Base-by-base conservation (phyloP, 2,329 filamentous ascomycete species). In the Ophiostoma himal-ulmi region DNA sequence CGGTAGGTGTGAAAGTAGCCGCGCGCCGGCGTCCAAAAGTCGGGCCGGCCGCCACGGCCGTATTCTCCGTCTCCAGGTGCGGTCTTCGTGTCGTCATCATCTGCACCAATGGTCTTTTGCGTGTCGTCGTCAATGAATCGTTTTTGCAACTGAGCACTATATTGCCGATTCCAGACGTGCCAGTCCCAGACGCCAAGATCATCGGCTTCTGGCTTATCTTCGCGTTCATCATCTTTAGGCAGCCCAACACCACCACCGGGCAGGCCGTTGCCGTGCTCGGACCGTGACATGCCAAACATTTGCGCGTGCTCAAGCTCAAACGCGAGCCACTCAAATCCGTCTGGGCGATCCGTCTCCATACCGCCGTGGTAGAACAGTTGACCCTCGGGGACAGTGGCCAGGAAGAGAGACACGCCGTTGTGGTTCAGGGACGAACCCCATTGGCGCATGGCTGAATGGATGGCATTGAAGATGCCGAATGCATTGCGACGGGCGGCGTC, bases 231-330 rank as follows among this genome's bases (percentile, higher is more conserved):
- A 26, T 57, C 52, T 26, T 22, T 57, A 22, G 52, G 52, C n/a
- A 10, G 52, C 48, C 48, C 48, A 6, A 11, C 26, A 8, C 26
- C 60, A 13, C 30, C 60, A 10, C 20, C 22, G n/a, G 52, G 52
- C 52, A 20, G 26, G 4, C 26, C 54, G 13, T 22, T 5, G 4
- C n/a, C 7, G 7, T 11, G 17, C 8, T 22, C 62, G 8, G 62
- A 22, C 34, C 62, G 62, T 26, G 62, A 65, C 62, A 20, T 30
- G 37, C 30, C 68, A 78, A 93, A 93, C 2, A 82, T 76, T 73
- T 90, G 82, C 0, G 90, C 88, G 78, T 93, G 91, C 75, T 93
- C 90, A 3, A 89, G 84, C 77, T 93, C 91, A 75, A 93, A 93
- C 0, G 91, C 91, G 1, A 93, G 81, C 90, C 91, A 93, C 75